Evolutionary conservation across 2,329 filamentous ascomycete species (phyloP).

Genomic region (Coleophoma cylindrospora): DNA sequence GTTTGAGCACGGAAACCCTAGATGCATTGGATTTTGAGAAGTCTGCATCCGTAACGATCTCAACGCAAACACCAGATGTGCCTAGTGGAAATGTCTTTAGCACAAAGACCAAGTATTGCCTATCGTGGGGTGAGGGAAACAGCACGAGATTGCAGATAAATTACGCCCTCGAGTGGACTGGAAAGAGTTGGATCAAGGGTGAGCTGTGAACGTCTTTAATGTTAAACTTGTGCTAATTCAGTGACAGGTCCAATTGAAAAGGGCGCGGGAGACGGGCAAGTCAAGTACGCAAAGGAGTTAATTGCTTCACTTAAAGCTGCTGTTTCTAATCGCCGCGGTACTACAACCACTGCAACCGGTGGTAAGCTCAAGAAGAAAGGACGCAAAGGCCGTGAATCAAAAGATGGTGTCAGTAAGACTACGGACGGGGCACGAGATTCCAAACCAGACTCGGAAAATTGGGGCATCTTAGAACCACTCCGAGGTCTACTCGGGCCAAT

Average conservation of each 20-base stretch:
- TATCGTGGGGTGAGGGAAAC: conserved; percentile 88
- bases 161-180: conserved; percentile 90
- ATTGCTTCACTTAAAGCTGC: conserved; percentile 69
- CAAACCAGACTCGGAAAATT: conserved; percentile 42
- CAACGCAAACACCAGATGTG: conserved; percentile 89
- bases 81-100: conserved; percentile 89
- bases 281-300: conserved; percentile 75
- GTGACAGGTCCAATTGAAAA: conserved; percentile 85
- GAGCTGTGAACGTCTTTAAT: conserved; percentile 21
- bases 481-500: conserved; percentile 66
- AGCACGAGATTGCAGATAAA: conserved; percentile 81
- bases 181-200: conserved; percentile 98
- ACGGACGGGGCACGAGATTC: conserved; percentile 26
- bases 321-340: conserved; percentile 59
- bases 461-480: conserved; percentile 80
- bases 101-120: conserved; percentile 90
- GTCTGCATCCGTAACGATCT: conserved; percentile 73
- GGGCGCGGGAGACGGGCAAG: conserved; percentile 86
- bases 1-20: conserved; percentile 79
- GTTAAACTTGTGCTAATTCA: not conserved
- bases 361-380: conserved; percentile 51
- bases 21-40: conserved; percentile 85
- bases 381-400: conserved; percentile 37
- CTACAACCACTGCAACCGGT: conserved; percentile 38
- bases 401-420: conserved; percentile 35